These are phyloP conservation scores for Russula vinacea DNA, from an alignment of 768 basidiomycete genomes.

Conservation along the genomic window DNA sequence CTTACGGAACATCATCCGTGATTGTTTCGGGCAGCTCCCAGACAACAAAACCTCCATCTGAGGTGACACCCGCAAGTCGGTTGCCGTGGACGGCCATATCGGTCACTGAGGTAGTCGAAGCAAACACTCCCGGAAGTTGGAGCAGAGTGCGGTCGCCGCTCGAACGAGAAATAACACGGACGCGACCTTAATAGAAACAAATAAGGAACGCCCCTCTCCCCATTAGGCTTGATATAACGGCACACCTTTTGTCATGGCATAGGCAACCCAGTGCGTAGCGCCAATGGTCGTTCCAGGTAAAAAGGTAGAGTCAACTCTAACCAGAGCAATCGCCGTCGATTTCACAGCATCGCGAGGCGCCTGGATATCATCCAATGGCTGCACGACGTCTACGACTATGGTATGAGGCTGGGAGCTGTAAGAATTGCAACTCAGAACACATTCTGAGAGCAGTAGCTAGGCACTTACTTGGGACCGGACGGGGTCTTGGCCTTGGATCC, in stretches of 20 bases:
- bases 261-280: conserved; percentile 89
- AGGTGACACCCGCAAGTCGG: conserved; percentile 79
- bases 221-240: not conserved
- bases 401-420: conserved; percentile 60
- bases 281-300: conserved; percentile 85
- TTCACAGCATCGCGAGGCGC: conserved; percentile 74
- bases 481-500: conserved; percentile 48
- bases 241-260: conserved; percentile 83
- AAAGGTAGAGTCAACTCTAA: conserved; percentile 81
- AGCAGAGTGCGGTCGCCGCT: conserved; percentile 84
- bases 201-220: not conserved
- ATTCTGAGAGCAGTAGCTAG: not conserved
- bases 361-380: conserved; percentile 68
- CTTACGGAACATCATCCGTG: conserved; percentile 83
- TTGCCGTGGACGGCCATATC: conserved; percentile 87
- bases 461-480: conserved; percentile 55
- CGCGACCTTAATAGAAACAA: conserved; percentile 51
- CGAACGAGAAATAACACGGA: conserved; percentile 83
- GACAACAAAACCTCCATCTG: conserved; percentile 84
- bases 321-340: conserved; percentile 86
- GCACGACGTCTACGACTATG: conserved; percentile 73
- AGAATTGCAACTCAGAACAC: not conserved
- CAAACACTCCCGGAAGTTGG: conserved; percentile 65
- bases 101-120: conserved; percentile 58
- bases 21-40: conserved; percentile 84